Percentiles rank a stretch among this genome's conserved stretches.
Evolutionary conservation across 2,329 filamentous ascomycete species (phyloP).

Genomic region (Harringtonia aguacate): DNA sequence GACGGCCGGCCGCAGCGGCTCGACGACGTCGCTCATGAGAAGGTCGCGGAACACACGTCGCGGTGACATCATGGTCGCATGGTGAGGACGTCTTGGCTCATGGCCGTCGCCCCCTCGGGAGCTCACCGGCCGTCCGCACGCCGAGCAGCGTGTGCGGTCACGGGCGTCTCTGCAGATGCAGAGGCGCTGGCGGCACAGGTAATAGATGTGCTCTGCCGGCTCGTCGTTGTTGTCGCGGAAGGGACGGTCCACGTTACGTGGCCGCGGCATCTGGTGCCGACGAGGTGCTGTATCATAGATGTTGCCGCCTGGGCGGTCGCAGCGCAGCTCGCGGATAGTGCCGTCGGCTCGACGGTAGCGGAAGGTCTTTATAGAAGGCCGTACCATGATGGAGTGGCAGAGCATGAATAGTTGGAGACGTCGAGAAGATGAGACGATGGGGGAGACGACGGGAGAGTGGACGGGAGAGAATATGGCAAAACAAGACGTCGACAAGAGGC

Average conservation of each 20-base stretch:
- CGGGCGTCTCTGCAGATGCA: conserved; percentile 2
- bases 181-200: conserved; percentile 1
- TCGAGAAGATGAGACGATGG: not conserved
- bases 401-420: not conserved
- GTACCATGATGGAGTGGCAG: not conserved
- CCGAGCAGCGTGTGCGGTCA: conserved; percentile 3
- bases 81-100: not conserved
- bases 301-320: not conserved
- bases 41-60: conserved; percentile 11
- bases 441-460: not conserved
- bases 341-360: conserved; percentile 8
- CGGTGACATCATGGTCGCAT: conserved; percentile 4
- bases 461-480: too few species aligned
- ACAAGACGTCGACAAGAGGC: too few species aligned
- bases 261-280: not conserved
- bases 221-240: conserved; percentile 9
- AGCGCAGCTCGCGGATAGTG: conserved; percentile 1
- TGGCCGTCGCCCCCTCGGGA: not conserved
- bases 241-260: conserved; percentile 5
- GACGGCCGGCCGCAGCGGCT: conserved; percentile 5
- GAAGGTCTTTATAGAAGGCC: not conserved
- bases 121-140: not conserved
- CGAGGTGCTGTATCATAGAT: not conserved
- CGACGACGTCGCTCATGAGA: conserved; percentile 7
- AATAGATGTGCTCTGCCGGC: conserved; percentile 3